Base-by-base conservation (phyloP, 2,329 filamentous ascomycete genomes). In the Fusarium sublunatum region DNA sequence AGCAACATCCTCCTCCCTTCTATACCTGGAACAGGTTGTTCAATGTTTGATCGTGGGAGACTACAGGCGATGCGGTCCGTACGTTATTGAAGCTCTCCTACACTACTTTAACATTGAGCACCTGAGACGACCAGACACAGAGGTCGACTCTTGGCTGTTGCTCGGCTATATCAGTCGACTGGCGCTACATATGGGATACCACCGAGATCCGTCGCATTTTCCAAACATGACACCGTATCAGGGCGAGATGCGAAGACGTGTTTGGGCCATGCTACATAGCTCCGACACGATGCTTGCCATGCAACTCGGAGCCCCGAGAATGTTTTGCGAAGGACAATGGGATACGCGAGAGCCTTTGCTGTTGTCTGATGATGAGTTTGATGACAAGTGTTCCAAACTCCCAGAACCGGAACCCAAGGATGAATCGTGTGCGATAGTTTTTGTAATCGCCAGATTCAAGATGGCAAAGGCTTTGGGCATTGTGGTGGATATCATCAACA, bases 161-260 rank as follows among this genome's bases (percentile, higher is more conserved):
- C 13, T 44, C 6, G 50, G 50, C 15, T 28, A 49, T 5, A 42
- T 54, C 11, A 28, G 49, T 4, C 50, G 51, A 11, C 39, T 58
- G 13, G 49, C 50, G 6, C 19, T 54, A 7, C 51, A 26, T 11
- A 58, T 58, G 55, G 55, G 55, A 3, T 58, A 58, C 28, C 55
- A 58, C 9, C 32, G 55, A 3, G 55, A 58, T 15, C 55, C 55
- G 7, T 41, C 44, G 0, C 55, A 58, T 25, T 58, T 58, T 7
- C 38, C 38, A 4, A 50, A 36, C 19, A 25, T 58, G 22, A 54
- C 34, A 2, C 32, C 43, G 1, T 46, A 45, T 10, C 31, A 58
- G 7, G 44, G 50, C 2, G 55, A 58, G 12, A 58, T 58, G 29
- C 45, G 55, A 24, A 40, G 55, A 11, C 55, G 55, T 3, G 13